A percentile compares a stretch with the other conserved stretches of the same genome.
phyloP scores from a whole-genome alignment of 768 basidiomycete genomes.

The Lentinula sp. region DNA sequence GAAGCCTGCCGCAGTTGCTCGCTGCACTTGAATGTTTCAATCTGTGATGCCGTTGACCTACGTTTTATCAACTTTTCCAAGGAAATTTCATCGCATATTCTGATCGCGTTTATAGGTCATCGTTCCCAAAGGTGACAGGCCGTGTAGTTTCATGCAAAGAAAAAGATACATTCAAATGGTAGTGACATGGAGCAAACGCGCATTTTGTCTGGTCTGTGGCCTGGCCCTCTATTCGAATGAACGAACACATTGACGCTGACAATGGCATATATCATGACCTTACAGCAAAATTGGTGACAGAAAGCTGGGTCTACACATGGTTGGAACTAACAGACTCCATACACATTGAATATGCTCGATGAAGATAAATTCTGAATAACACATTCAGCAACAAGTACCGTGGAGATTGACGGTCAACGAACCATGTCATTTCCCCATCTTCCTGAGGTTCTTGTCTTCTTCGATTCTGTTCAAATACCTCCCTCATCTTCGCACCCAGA shows the following conservation, averaged over 20 bases:
- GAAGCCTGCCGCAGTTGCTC: neutral
- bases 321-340: neutral
- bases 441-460: slow-evolving; percentile 26
- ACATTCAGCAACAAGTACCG: neutral
- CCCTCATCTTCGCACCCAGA: slow-evolving; percentile 52
- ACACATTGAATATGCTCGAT: neutral
- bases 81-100: neutral
- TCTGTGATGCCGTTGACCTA: neutral
- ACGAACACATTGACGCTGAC: too few relatives aligned
- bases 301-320: neutral
- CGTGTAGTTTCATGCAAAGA: neutral
- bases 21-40: neutral
- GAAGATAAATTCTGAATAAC: neutral
- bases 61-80: neutral
- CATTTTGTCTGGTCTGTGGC: neutral
- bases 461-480: slow-evolving; percentile 40
- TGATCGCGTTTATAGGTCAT: neutral
- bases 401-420: neutral
- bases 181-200: neutral
- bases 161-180: neutral
- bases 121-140: neutral
- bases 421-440: slow-evolving; percentile 28
- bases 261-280: neutral
- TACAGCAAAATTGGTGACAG: neutral
- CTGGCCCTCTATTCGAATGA: neutral